phyloP scores from a whole-genome alignment of 2,329 filamentous ascomycete species.

The Tolypocladium amazonense region DNA sequence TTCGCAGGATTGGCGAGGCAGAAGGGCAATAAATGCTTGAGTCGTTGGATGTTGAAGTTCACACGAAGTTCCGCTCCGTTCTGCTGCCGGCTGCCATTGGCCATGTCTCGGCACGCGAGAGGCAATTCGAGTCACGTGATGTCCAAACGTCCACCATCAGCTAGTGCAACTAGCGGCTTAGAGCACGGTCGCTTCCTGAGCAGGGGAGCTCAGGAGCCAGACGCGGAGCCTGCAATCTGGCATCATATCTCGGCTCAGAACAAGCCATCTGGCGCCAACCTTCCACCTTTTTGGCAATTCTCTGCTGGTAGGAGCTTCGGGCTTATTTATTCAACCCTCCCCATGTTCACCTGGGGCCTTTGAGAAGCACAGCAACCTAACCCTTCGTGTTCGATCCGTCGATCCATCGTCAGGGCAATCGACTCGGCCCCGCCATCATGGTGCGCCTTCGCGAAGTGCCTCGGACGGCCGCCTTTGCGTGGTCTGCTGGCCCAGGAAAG shows the following conservation, averaged over 20 bases:
- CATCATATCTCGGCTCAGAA: constrained; percentile 24
- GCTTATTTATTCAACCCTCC: constrained; percentile 9
- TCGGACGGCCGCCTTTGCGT: constrained; percentile 93
- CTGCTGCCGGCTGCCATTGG: neutral
- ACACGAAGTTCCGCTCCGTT: neutral
- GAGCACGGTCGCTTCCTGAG: constrained; percentile 1
- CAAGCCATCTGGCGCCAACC: neutral
- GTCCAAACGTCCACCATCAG: constrained; percentile 5
- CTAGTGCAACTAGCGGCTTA: neutral
- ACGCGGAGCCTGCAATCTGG: constrained; percentile 31
- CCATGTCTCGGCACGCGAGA: neutral
- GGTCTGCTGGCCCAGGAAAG: constrained; percentile 71
- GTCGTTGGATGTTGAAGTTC: neutral
- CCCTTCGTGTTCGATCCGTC: constrained; percentile 3
- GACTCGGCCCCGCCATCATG: constrained; percentile 48
- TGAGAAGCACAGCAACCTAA: constrained; percentile 2
- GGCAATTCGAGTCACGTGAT: neutral
- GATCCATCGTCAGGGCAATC: constrained; percentile 2
- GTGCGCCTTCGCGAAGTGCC: constrained; percentile 94
- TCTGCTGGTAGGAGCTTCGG: constrained; percentile 20
- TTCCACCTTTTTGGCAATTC: constrained; percentile 10
- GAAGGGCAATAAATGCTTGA: neutral
- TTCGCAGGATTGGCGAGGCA: neutral
- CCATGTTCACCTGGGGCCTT: constrained; percentile 9
- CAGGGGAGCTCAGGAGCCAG: constrained; percentile 18